phyloP scores from a whole-genome alignment of 1,284 basidiomycete genomes.

The Ceratobasidium sp. region DNA sequence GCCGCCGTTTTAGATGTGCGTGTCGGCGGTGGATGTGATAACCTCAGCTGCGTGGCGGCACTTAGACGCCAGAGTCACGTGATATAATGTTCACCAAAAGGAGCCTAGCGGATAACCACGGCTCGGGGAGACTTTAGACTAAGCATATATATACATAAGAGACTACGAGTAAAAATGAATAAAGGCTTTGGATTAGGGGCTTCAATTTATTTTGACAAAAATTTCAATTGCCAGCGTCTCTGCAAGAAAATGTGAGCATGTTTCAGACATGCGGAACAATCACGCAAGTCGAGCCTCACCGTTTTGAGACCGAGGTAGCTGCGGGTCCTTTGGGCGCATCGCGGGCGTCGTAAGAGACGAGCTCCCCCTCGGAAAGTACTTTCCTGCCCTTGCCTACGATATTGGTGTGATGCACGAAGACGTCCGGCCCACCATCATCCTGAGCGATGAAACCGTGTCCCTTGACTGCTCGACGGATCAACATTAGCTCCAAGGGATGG shows the following conservation, averaged over 20 bases:
- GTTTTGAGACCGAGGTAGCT: slow-evolving; percentile 10
- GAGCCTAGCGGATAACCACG: not conserved
- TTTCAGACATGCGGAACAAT: not conserved
- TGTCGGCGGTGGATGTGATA: too few species aligned
- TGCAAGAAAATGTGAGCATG: not conserved
- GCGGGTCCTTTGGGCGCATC: slow-evolving; percentile 34
- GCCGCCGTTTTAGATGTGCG: too few species aligned
- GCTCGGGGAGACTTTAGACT: too few species aligned
- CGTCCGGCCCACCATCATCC: slow-evolving; percentile 38
- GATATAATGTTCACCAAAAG: not conserved
- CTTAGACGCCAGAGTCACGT: slow-evolving; percentile 1
- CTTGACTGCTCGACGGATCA: slow-evolving; percentile 16
- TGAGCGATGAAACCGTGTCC: slow-evolving; percentile 40
- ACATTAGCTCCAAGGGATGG: not conserved
- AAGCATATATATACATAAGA: slow-evolving; percentile 1
- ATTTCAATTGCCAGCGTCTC: not conserved
- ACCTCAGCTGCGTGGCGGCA: too few species aligned
- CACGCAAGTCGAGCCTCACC: not conserved
- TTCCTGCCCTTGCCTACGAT: slow-evolving; percentile 11
- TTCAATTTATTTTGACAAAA: not conserved
- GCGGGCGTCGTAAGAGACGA: slow-evolving; percentile 7
- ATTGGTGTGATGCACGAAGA: slow-evolving; percentile 29
- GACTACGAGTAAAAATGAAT: not conserved
- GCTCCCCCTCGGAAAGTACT: slow-evolving; percentile 27
- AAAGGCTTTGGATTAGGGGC: not conserved